phyloP scores from a whole-genome alignment of 2,329 filamentous ascomycete genomes.

The Albifimbria verrucaria region DNA sequence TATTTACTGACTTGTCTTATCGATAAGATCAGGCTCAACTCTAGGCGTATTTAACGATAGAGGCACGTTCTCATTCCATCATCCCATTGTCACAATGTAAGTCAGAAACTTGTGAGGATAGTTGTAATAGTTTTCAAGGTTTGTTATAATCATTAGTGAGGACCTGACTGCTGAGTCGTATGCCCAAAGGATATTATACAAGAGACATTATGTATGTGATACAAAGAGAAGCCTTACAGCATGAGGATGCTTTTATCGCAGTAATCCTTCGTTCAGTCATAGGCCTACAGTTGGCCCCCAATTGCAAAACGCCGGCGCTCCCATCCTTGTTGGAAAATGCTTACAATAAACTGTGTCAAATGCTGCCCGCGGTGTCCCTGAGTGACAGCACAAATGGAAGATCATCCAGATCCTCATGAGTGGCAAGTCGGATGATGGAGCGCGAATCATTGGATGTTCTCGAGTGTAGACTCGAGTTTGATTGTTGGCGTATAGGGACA shows the following conservation, averaged over 20 bases:
- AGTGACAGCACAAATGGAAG: constrained; percentile 36
- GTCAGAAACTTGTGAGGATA: no score
- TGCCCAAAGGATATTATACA: no score
- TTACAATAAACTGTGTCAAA: constrained; percentile 3
- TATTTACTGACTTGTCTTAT: neutral
- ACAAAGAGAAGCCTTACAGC: no score
- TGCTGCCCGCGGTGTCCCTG: constrained; percentile 25
- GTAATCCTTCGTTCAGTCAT: neutral
- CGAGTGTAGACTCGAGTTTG: constrained; percentile 37
- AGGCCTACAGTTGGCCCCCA: neutral
- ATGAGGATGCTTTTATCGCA: no score
- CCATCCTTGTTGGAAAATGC: neutral
- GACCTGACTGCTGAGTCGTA: no score
- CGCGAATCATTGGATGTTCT: constrained; percentile 32
- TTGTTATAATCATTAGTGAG: no score
- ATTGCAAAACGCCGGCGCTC: neutral
- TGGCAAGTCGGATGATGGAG: constrained; percentile 48
- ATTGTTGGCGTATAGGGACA: constrained; percentile 35
- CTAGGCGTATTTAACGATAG: no score
- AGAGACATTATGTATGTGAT: no score
- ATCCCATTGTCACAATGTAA: no score
- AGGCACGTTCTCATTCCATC: no score
- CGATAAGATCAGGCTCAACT: no score
- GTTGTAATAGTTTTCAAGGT: no score
- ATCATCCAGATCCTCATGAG: constrained; percentile 25